Evolutionary conservation across 192 early-diverging fungal genomes (phyloP).

Genomic region (Entomortierella parvispora): DNA sequence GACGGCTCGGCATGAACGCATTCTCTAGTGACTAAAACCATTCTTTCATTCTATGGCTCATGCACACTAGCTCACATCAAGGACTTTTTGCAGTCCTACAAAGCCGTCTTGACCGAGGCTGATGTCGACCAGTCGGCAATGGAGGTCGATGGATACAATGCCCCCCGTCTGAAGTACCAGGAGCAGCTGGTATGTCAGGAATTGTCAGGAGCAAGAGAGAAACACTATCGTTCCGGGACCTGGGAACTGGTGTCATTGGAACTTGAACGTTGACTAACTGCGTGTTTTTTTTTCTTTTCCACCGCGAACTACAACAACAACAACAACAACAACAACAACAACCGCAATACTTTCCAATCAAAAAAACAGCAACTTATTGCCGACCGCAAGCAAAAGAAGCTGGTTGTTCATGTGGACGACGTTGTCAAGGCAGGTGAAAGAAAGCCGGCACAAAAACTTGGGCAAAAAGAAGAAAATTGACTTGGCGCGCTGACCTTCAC

Average conservation of each 20-base stretch:
- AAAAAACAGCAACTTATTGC: constrained; percentile 67
- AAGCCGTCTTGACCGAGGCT: constrained; percentile 41
- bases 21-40: not conserved
- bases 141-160: constrained; percentile 27
- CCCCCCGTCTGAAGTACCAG: constrained; percentile 46
- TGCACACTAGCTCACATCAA: constrained; percentile 30
- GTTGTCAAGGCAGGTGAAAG: constrained; percentile 61
- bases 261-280: no score
- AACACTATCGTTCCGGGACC: no score
- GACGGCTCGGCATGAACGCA: no score
- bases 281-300: no score
- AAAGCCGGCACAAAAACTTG: no score
- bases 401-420: constrained; percentile 77
- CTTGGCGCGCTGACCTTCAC: no score
- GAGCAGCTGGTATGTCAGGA: constrained; percentile 29
- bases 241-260: no score
- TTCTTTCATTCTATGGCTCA: not conserved
- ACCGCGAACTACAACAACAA: not conserved
- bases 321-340: not conserved
- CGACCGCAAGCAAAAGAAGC: constrained; percentile 66
- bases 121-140: constrained; percentile 45
- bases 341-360: not conserved
- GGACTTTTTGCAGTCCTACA: constrained; percentile 49
- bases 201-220: no score
- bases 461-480: not conserved